These are phyloP conservation scores for Sanghuangporus baumii DNA, from an alignment of 1,284 basidiomycete genomes.

Conservation along the genomic window DNA sequence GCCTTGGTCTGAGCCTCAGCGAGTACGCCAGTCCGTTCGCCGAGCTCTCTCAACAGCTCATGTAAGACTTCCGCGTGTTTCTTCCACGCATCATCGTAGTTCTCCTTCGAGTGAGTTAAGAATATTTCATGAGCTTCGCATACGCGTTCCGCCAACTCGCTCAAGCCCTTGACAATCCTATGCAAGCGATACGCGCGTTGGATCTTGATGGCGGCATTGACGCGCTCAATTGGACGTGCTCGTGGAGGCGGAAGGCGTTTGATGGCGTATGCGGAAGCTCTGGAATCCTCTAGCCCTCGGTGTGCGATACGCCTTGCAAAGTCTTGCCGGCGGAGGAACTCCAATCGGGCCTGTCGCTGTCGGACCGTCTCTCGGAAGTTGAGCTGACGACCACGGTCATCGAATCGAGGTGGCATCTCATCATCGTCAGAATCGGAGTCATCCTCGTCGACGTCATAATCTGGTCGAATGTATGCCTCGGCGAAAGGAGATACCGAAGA, in stretches of 20 bases:
- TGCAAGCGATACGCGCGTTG: constrained; percentile 15
- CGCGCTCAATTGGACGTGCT: constrained; percentile 6
- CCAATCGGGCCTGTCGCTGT: constrained; percentile 15
- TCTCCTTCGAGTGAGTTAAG: not conserved
- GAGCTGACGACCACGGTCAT: constrained; percentile 9
- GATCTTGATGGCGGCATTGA: constrained; percentile 16
- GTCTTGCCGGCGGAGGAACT: constrained; percentile 15
- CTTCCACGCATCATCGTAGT: not conserved
- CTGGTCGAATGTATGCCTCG: not conserved
- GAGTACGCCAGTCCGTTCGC: constrained; percentile 1
- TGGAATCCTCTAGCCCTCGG: constrained; percentile 8
- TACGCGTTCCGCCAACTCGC: not conserved
- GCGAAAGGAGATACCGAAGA: not conserved
- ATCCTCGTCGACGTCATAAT: not conserved
- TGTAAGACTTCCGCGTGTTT: constrained; percentile 3
- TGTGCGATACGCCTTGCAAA: constrained; percentile 13
- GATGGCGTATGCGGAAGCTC: constrained; percentile 11
- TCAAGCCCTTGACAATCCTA: not conserved
- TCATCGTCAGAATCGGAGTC: not conserved
- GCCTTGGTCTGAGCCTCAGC: not conserved
- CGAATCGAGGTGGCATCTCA: not conserved
- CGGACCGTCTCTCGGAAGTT: constrained; percentile 15
- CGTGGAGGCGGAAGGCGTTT: constrained; percentile 11
- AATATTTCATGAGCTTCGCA: not conserved
- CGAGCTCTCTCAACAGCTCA: constrained; percentile 1